Evolutionary conservation across 2,329 filamentous ascomycete genomes (phyloP).

Genomic region (Macrophomina tecta): DNA sequence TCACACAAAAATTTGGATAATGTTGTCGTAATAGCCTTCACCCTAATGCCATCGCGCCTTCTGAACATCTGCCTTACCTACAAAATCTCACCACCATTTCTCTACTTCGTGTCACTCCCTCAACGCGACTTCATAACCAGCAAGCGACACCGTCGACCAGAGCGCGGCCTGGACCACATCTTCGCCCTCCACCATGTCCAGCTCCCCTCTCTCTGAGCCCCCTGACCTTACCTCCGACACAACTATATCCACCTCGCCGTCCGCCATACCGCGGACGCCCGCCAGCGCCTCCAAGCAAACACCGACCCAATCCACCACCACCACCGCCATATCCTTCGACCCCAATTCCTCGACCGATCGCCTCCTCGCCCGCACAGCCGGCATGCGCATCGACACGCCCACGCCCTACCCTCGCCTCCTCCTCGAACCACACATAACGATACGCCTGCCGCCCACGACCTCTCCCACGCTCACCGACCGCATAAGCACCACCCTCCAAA

Average conservation of each 20-base stretch:
- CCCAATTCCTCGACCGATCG: background rate
- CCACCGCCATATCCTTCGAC: background rate
- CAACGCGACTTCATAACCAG: no score
- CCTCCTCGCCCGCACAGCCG: conserved; percentile 6
- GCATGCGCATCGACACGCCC: conserved; percentile 18
- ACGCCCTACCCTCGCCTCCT: background rate
- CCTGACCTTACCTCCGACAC: background rate
- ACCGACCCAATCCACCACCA: background rate
- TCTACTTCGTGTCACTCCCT: no score
- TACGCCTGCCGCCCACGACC: background rate
- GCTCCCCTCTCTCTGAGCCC: background rate
- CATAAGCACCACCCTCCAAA: background rate
- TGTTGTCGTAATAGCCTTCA: background rate
- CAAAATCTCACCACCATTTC: no score
- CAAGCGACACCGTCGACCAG: background rate
- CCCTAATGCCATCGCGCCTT: no score
- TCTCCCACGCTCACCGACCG: background rate
- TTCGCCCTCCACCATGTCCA: background rate
- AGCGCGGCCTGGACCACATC: no score
- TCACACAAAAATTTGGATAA: no score
- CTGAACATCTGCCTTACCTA: no score
- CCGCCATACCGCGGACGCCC: background rate
- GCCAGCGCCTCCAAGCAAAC: background rate
- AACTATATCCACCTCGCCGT: conserved; percentile 3
- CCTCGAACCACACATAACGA: conserved; percentile 1